Evolutionary conservation across 1,284 basidiomycete species (phyloP), one percentile per base, ranked within the genome.

Genomic region (Lentinus polychrous): DNA sequence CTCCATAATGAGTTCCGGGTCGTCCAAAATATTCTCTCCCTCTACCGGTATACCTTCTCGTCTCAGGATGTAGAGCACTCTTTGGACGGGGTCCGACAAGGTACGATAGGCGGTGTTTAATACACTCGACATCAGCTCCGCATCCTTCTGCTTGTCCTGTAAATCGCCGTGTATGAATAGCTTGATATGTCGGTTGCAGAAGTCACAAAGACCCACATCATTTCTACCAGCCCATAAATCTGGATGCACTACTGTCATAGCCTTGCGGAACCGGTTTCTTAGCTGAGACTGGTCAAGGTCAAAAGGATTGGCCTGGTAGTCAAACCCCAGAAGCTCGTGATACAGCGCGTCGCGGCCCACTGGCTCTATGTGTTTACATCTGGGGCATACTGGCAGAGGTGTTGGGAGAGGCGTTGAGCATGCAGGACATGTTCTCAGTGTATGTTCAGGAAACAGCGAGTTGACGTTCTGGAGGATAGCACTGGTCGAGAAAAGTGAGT

Each of bases 91-190:
- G 48, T 74, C 71, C n/a, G 72, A 57, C 17, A 91, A 73, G 15
- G 75, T 77, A 56, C 78, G 79, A 59, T 90, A 88, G 1, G 87
- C 90, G 54, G 78, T 75, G 59, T 91, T 92, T n/a, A 91, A 71
- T 33, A 74, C 69, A 27, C 85, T 75, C 32, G 90, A 92, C 50
- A 84, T 69, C 7, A 72, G 67, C 38, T 78, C 79, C 8, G 88
- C 87, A 11, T 78, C 63, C 8, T 75, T 74, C 61, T 74, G 75
- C 54, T 83, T 76, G 39, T 71, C 68, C 84, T 45, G 45, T 50
- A 58, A 49, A 23, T 42, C 15, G 32, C 8, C 45, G 31, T 15
- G 34, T 35, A 18, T 27, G 23, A 36, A 45, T 41, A 27, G 15
- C n/a, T 8, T 17, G 42, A 14, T n/a, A 37, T 20, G 44, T 43